A percentile compares a stretch with the other conserved stretches of the same genome.
Evolutionary conservation across 768 basidiomycete genomes (phyloP).

Genomic region (Lepiota subincarnata): DNA sequence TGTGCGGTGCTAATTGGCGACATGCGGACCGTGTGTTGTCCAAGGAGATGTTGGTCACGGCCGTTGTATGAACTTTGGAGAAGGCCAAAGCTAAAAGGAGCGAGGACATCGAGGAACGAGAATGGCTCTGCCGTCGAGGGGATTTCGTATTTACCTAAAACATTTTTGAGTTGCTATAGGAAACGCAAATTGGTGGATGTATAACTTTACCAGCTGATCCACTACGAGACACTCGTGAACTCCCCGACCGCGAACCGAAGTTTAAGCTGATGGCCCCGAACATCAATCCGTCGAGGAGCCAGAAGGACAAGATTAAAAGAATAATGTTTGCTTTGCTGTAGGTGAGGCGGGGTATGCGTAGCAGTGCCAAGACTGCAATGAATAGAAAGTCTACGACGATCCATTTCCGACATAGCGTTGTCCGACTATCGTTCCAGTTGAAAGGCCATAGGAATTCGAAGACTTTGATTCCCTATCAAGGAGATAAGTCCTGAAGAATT

Average conservation of each 20-base stretch:
- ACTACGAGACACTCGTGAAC: conserved; percentile 18
- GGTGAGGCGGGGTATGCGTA: conserved; percentile 71
- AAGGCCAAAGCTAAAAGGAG: conserved; percentile 48
- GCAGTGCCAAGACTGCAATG: conserved; percentile 49
- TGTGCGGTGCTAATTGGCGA: conserved; percentile 92
- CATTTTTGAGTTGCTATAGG: background rate
- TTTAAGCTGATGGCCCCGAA: conserved; percentile 71
- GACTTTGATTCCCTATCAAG: conserved; percentile 65
- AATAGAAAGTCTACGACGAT: conserved; percentile 64
- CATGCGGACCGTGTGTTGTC: conserved; percentile 89
- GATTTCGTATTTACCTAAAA: conserved; percentile 30
- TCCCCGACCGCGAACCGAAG: conserved; percentile 10
- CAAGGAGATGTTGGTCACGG: conserved; percentile 56
- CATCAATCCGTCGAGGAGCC: conserved; percentile 63
- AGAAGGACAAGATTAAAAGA: conserved; percentile 57
- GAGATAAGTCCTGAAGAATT: conserved; percentile 1
- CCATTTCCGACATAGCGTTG: conserved; percentile 60
- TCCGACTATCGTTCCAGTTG: conserved; percentile 39
- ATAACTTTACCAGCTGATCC: conserved; percentile 14
- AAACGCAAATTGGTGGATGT: background rate
- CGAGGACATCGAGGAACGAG: conserved; percentile 44
- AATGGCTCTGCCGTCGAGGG: conserved; percentile 42
- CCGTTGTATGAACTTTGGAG: conserved; percentile 36
- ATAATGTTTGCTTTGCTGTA: conserved; percentile 61
- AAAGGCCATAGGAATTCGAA: conserved; percentile 64